These are phyloP conservation scores for Aspergillus nanangensis DNA, from an alignment of 495 filamentous ascomycete species.

Conservation along the genomic window DNA sequence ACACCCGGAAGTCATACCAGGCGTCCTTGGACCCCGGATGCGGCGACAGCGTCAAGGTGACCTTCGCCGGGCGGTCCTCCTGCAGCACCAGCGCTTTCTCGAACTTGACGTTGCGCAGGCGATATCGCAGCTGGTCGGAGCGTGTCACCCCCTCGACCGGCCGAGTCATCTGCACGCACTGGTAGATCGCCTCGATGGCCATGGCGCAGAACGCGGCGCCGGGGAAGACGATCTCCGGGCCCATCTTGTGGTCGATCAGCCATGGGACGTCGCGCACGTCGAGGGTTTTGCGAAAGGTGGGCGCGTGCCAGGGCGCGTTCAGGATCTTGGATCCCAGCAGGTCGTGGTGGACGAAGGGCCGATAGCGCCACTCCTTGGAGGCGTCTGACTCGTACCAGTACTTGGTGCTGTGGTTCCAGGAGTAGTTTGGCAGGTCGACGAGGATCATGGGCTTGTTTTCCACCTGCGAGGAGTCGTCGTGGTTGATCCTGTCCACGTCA, in stretches of 20 bases:
- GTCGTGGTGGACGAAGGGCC: constrained; percentile 39
- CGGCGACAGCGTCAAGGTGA: constrained; percentile 10
- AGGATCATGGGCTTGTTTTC: not conserved
- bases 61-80: not conserved
- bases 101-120: constrained; percentile 1
- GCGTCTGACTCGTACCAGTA: constrained; percentile 44
- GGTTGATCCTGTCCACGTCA: not conserved
- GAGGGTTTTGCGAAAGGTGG: constrained; percentile 35
- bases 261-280: constrained; percentile 39
- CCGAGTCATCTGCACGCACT: constrained; percentile 5
- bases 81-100: constrained; percentile 1
- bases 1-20: constrained; percentile 1
- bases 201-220: constrained; percentile 42
- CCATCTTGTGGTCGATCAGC: constrained; percentile 43
- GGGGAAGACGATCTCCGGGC: constrained; percentile 39
- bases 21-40: constrained; percentile 11
- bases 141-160: not conserved
- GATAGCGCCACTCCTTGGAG: constrained; percentile 37
- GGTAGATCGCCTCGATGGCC: constrained; percentile 39
- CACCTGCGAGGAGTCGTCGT: not conserved
- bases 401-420: constrained; percentile 19
- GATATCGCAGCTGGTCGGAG: not conserved
- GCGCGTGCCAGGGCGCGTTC: constrained; percentile 30
- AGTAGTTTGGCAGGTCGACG: constrained; percentile 22
- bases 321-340: constrained; percentile 37